Evolutionary conservation across 371 early-diverging fungal genomes (phyloP).

Genomic region (Mucor plumbeus): DNA sequence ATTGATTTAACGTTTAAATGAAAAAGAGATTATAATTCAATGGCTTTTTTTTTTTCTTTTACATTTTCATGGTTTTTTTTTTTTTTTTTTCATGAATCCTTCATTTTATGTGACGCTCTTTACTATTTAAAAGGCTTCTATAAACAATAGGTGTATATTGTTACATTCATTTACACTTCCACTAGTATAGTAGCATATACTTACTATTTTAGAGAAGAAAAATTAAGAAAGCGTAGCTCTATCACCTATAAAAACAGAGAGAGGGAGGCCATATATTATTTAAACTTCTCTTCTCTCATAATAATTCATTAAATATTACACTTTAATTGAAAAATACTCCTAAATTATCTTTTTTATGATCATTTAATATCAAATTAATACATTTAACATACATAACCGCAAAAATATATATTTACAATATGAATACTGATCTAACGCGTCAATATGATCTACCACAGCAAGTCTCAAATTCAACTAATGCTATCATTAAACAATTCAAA

Average conservation of each 20-base stretch:
- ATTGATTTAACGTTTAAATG: constrained; percentile 9
- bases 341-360: not conserved
- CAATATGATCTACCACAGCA: constrained; percentile 28
- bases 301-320: not conserved
- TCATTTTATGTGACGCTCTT: constrained; percentile 1
- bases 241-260: not conserved
- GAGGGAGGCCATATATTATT: not conserved
- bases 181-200: not conserved
- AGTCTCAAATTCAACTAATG: constrained; percentile 19
- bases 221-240: not conserved
- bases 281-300: constrained; percentile 7
- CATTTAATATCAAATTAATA: not conserved
- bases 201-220: not conserved
- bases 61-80: constrained; percentile 2
- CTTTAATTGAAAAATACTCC: not conserved
- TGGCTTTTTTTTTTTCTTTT: constrained; percentile 15
- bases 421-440: constrained; percentile 37
- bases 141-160: not conserved
- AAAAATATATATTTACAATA: not conserved
- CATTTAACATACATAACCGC: not conserved
- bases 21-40: not conserved
- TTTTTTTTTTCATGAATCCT: not conserved
- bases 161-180: not conserved
- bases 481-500: constrained; percentile 16
- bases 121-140: not conserved